Percentiles rank a stretch among this genome's conserved stretches.
phyloP scores from a whole-genome alignment of 768 basidiomycete genomes.

The Hebeloma cylindrosporum region DNA sequence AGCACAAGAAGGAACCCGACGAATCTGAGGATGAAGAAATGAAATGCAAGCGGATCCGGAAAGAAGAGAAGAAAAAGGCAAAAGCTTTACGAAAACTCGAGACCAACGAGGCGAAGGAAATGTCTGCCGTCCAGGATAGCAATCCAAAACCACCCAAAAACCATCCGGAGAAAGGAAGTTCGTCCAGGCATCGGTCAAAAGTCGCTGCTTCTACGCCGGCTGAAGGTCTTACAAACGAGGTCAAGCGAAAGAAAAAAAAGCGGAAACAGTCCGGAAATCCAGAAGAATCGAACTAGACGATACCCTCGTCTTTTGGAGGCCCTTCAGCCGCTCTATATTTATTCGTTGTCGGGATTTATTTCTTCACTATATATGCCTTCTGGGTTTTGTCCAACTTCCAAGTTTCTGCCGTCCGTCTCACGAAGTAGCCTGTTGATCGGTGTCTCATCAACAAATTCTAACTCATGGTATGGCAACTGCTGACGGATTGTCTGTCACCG shows the following conservation, averaged over 20 bases:
- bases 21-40: slow-evolving; percentile 12
- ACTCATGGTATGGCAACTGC: no score
- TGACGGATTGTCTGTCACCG: no score
- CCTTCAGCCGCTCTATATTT: no score
- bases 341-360: no score
- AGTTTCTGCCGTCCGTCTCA: no score
- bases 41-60: slow-evolving; percentile 16
- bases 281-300: neutral
- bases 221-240: neutral
- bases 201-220: no score
- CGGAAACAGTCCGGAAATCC: slow-evolving; percentile 3
- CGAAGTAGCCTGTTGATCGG: no score
- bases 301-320: no score
- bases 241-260: slow-evolving; percentile 10
- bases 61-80: slow-evolving; percentile 11
- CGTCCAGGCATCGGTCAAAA: no score
- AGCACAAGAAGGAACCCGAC: neutral
- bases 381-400: no score
- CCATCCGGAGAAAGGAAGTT: neutral
- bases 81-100: slow-evolving; percentile 1
- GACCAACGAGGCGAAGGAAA: neutral
- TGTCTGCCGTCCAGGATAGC: neutral
- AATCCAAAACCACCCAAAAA: neutral
- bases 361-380: no score
- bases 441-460: no score